Base-by-base conservation (phyloP, 2,329 filamentous ascomycete species). In the Pseudopyrenochaeta lycopersici region DNA sequence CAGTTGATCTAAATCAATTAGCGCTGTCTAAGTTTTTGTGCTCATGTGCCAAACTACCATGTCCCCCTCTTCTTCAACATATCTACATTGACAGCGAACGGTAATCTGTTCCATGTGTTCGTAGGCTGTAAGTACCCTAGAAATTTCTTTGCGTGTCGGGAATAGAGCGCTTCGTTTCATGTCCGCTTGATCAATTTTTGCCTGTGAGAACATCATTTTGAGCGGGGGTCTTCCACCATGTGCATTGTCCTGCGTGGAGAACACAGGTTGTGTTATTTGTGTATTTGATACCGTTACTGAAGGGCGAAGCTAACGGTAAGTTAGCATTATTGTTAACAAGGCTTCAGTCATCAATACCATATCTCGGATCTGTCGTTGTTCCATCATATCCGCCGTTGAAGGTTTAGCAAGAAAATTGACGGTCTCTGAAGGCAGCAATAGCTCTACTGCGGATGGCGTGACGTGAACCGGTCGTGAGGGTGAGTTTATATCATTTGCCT, bases 1-100 rank as follows among this genome's bases (percentile, higher is more conserved):
- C 81, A 83, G 49, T 74, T 47, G n/a, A 81, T 62, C 80, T 81
- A 49, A 11, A 1, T 4, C 11, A 21, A 23, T 50, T 17, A 52
- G 42, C 53, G n/a, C 46, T 33, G 20, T 18, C 4, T 17, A 7
- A 20, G 2, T 4, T 30, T 7, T 4, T 33, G 4, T n/a, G n/a
- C n/a, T n/a, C 12, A 27, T 30, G 18, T 1, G 43, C 11, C 41
- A 60, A 54, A 62, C 30, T 17, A 48, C 40, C 32, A 44, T 48
- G 15, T 29, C 31, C 9, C 44, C 52, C 31, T 47, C 46, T 17
- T 46, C 47, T 12, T n/a, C 49, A 2, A 7, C 3, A 31, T 52
- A 20, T 15, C 18, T 29, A 7, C 50, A 42, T 40, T 35, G 12
- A 18, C 36, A 35, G n/a, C 40, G 9, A 30, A 50, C 11, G 15